Evolutionary conservation across 2,329 filamentous ascomycete species (phyloP).

Genomic region (Xylaria sp.): DNA sequence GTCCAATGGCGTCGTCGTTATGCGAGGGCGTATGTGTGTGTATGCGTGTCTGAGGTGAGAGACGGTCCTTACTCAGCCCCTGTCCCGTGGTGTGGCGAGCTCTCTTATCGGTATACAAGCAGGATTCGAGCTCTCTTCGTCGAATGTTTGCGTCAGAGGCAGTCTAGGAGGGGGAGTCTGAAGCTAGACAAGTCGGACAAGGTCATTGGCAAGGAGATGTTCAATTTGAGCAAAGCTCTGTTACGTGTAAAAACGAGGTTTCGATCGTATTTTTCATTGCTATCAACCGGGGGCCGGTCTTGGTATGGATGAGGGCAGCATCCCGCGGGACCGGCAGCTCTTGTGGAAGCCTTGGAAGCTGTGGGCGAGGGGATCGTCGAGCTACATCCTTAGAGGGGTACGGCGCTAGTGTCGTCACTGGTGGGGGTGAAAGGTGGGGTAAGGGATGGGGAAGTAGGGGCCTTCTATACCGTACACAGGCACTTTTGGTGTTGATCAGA

Average conservation of each 20-base stretch:
- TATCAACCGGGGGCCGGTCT: background rate
- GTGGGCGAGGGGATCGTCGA: constrained; percentile 18
- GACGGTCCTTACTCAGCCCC: constrained; percentile 19
- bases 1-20: constrained; percentile 21
- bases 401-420: constrained; percentile 25
- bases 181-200: background rate
- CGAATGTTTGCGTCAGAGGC: background rate
- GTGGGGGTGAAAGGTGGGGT: constrained; percentile 21
- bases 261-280: background rate
- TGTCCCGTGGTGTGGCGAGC: constrained; percentile 8
- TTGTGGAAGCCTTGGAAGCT: constrained; percentile 3
- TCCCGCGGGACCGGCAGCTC: background rate
- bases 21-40: background rate
- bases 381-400: constrained; percentile 21
- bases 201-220: background rate
- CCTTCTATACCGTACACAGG: background rate
- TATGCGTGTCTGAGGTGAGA: constrained; percentile 11
- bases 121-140: constrained; percentile 5
- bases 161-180: too few species aligned
- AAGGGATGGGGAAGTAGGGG: constrained; percentile 3
- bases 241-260: background rate
- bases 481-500: too few species aligned
- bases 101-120: constrained; percentile 7
- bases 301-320: background rate
- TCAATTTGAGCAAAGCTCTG: background rate